Conservation (phyloP, 352 stramenopile genomes). For the Elongisporangium anandrum region DNA sequence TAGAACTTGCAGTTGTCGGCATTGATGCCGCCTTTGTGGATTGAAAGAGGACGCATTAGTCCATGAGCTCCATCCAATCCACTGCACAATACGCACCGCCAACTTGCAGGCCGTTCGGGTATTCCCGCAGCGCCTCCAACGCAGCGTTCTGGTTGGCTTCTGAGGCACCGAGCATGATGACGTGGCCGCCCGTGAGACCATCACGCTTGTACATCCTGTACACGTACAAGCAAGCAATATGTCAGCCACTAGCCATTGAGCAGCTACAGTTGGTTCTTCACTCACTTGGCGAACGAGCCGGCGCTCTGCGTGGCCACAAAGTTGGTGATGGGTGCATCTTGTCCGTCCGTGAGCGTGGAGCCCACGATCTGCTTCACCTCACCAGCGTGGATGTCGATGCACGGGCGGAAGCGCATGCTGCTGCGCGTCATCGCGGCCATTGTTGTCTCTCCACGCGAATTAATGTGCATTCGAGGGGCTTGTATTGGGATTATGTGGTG, state of each 20-base stretch:
- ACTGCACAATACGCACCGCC: conserved; percentile 60
- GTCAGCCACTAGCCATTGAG: not conserved
- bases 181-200: conserved; percentile 91
- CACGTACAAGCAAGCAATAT: not conserved
- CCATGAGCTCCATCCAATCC: not conserved
- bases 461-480: not conserved
- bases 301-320: conserved; percentile 85
- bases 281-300: conserved; percentile 68
- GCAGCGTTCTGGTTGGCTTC: conserved; percentile 90
- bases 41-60: not conserved
- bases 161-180: conserved; percentile 97
- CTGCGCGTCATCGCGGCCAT: not conserved
- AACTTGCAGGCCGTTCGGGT: conserved; percentile 93
- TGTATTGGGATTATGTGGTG: not conserved
- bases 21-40: conserved; percentile 76
- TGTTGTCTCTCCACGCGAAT: not conserved
- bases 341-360: conserved; percentile 92
- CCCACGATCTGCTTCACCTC: conserved; percentile 99
- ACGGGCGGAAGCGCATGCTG: conserved; percentile 95
- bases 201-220: conserved; percentile 91
- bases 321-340: conserved; percentile 84
- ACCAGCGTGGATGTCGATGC: conserved; percentile 97
- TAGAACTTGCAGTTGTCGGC: conserved; percentile 93
- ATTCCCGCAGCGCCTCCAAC: conserved; percentile 81
- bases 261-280: no score